phyloP scores from a whole-genome alignment of 2,329 filamentous ascomycete genomes.

The Pseudogymnoascus sp. region DNA sequence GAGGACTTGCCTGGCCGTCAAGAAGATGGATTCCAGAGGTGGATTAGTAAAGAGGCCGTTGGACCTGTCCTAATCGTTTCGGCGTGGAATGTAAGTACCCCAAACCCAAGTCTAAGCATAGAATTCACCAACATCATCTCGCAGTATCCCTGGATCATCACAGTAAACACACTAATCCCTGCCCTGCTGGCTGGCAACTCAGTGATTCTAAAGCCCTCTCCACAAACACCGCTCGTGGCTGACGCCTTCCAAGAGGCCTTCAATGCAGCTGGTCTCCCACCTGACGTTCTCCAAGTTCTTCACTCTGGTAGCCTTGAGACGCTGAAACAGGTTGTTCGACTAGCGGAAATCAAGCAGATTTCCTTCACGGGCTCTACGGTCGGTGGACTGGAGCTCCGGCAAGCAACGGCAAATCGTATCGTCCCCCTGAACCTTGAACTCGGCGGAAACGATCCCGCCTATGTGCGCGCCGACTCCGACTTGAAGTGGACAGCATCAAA shows the following conservation, averaged over 20 bases:
- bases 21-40: neutral
- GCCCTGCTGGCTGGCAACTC: constrained; percentile 51
- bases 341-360: constrained; percentile 62
- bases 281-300: constrained; percentile 50
- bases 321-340: constrained; percentile 72
- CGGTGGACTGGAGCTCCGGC: constrained; percentile 44
- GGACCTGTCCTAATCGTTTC: constrained; percentile 52
- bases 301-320: constrained; percentile 74
- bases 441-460: constrained; percentile 49
- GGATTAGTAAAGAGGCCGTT: constrained; percentile 24
- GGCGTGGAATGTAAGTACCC: constrained; percentile 52
- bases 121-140: neutral
- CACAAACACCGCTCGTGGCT: constrained; percentile 58
- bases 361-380: constrained; percentile 50
- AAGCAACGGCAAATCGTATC: constrained; percentile 42
- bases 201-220: constrained; percentile 51
- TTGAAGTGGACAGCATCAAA: constrained; percentile 39
- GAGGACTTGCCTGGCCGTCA: constrained; percentile 60
- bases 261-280: constrained; percentile 61
- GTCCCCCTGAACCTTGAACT: constrained; percentile 49
- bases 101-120: neutral
- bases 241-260: constrained; percentile 78
- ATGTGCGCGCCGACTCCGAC: constrained; percentile 47
- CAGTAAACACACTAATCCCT: constrained; percentile 69
- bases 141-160: constrained; percentile 83